Conservation (phyloP, 148 eudicot species). For the Vaccinium macrocarpon region DNA sequence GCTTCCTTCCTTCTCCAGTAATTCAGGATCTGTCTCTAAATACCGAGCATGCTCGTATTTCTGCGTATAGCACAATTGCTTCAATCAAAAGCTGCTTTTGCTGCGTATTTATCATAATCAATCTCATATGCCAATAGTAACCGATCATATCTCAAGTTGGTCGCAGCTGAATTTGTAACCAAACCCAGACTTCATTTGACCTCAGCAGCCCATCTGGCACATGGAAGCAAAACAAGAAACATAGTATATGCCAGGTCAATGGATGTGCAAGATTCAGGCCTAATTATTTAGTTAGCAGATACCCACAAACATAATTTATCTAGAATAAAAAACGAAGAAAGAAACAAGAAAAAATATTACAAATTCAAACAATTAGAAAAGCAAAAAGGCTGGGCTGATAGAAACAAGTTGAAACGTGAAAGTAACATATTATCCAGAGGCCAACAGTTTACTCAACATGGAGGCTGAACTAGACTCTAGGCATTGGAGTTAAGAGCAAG, state of each 20-base stretch:
- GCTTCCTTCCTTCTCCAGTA: background rate
- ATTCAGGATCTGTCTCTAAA: background rate
- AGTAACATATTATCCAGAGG: background rate
- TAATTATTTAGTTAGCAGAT: background rate
- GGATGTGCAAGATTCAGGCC: background rate
- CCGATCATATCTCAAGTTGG: background rate
- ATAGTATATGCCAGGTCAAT: background rate
- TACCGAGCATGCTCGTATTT: background rate
- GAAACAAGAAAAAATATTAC: background rate
- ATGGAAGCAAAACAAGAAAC: background rate
- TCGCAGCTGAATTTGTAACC: background rate
- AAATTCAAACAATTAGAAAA: background rate
- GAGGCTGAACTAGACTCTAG: background rate
- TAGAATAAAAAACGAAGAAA: background rate
- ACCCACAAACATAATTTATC: background rate
- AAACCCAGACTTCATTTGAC: background rate
- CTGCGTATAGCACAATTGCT: background rate
- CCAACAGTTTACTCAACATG: background rate
- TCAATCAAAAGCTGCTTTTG: background rate
- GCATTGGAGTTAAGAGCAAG: no score
- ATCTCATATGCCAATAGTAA: background rate
- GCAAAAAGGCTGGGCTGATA: background rate
- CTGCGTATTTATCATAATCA: background rate
- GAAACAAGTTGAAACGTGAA: background rate
- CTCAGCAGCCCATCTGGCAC: background rate